Conservation (phyloP, 768 basidiomycete genomes). For the Rhizopogon roseolus region DNA sequence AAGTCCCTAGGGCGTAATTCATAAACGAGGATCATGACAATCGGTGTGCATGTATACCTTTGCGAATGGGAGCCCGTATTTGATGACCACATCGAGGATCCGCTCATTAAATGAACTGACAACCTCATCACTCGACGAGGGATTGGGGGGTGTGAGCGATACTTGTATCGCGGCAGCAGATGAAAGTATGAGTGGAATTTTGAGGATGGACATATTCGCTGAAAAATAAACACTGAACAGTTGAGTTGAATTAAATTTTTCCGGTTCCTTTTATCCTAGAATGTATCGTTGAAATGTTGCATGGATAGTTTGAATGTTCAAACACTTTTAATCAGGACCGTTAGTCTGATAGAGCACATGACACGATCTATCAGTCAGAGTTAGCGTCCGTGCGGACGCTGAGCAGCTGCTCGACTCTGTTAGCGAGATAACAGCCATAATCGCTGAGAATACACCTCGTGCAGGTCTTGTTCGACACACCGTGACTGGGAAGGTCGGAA, state of each 20-base stretch:
- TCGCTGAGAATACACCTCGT: no score
- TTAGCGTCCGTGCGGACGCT: no score
- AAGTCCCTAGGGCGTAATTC: neutral
- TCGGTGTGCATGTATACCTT: neutral
- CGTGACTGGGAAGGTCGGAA: no score
- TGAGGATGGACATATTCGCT: constrained; percentile 26
- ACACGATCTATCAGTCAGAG: no score
- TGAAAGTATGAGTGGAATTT: constrained; percentile 37
- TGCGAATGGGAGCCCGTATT: neutral
- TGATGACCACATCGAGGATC: neutral
- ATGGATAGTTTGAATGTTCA: neutral
- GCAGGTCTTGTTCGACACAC: no score
- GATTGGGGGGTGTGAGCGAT: constrained; percentile 41
- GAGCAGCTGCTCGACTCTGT: no score
- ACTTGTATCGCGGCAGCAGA: constrained; percentile 37
- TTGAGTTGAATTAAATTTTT: no score
- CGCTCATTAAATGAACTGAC: constrained; percentile 3
- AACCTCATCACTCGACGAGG: constrained; percentile 33
- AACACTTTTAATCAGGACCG: no score
- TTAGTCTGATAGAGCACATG: no score
- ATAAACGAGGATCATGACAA: neutral
- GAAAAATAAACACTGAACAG: neutral
- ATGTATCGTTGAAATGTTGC: neutral
- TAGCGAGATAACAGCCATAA: no score
- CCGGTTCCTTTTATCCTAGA: neutral